phyloP scores from a whole-genome alignment of 1,284 basidiomycete species.

The Cryptococcus amylolentus region DNA sequence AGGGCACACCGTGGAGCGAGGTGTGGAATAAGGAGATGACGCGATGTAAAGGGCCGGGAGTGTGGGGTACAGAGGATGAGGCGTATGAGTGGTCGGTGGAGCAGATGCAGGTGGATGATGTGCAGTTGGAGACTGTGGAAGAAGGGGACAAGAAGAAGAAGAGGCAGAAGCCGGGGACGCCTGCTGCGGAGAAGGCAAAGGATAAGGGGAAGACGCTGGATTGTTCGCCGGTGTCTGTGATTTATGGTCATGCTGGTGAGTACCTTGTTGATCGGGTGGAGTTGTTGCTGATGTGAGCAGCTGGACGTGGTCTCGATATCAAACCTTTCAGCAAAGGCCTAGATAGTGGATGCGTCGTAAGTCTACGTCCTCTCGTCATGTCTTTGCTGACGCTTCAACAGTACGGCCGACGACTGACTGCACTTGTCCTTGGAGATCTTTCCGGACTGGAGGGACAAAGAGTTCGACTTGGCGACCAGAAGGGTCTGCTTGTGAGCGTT shows the following conservation, averaged over 20 bases:
- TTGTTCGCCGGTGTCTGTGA: slow-evolving; percentile 70
- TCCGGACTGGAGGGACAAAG: slow-evolving; percentile 21
- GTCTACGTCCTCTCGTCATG: slow-evolving; percentile 5
- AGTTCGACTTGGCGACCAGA: slow-evolving; percentile 31
- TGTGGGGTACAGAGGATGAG: slow-evolving; percentile 19
- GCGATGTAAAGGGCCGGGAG: slow-evolving; percentile 52
- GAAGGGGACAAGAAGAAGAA: slow-evolving; percentile 2
- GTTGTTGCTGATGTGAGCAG: slow-evolving; percentile 36
- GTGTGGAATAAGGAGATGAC: slow-evolving; percentile 69
- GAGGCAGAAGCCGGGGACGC: slow-evolving; percentile 16
- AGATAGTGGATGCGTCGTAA: slow-evolving; percentile 71
- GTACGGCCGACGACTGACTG: slow-evolving; percentile 43
- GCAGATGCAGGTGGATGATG: slow-evolving; percentile 27
- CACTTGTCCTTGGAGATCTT: slow-evolving; percentile 41
- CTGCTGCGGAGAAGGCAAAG: neutral
- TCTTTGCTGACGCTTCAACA: slow-evolving; percentile 4
- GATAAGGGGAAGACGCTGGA: slow-evolving; percentile 25
- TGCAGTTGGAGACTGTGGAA: slow-evolving; percentile 20
- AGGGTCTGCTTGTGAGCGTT: slow-evolving; percentile 33
- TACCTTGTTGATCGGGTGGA: neutral
- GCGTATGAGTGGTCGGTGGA: slow-evolving; percentile 23
- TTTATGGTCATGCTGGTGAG: slow-evolving; percentile 70
- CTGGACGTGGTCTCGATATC: slow-evolving; percentile 68
- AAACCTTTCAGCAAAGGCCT: slow-evolving; percentile 74
- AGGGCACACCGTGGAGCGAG: slow-evolving; percentile 68